phyloP scores from a whole-genome alignment of 148 eudicot species.

The Rhododendron simsii region DNA sequence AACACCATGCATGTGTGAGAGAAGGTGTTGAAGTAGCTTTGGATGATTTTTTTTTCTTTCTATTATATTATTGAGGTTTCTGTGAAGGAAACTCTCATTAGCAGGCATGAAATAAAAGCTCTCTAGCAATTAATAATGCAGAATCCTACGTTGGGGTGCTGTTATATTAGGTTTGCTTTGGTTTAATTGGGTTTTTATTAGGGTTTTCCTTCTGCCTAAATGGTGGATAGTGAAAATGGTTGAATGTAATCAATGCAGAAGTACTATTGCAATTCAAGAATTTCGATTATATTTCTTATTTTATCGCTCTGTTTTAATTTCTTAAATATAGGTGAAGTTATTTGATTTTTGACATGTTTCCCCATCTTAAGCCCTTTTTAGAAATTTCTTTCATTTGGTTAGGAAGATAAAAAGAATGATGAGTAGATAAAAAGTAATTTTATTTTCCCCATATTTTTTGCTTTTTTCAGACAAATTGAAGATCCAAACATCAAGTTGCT shows the following conservation, averaged over 20 bases:
- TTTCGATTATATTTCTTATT: background rate
- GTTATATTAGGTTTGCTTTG: background rate
- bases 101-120: background rate
- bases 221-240: background rate
- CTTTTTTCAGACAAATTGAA: too few species aligned
- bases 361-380: background rate
- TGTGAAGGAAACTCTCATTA: background rate
- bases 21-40: background rate
- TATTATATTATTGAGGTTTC: background rate
- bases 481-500: too few species aligned
- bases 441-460: background rate
- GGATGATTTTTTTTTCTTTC: background rate
- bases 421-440: too few species aligned
- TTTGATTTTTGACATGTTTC: background rate
- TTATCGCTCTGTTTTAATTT: background rate
- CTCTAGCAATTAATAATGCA: background rate
- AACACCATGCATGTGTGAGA: background rate
- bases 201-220: background rate
- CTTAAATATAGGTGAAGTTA: background rate
- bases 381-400: background rate
- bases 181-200: background rate
- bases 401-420: background rate
- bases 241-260: background rate
- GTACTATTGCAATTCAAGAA: background rate
- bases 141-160: background rate